A percentile compares a stretch with the other conserved stretches of the same genome.
phyloP scores from a whole-genome alignment of 169 alveolate species.

The Neospora caninum region DNA sequence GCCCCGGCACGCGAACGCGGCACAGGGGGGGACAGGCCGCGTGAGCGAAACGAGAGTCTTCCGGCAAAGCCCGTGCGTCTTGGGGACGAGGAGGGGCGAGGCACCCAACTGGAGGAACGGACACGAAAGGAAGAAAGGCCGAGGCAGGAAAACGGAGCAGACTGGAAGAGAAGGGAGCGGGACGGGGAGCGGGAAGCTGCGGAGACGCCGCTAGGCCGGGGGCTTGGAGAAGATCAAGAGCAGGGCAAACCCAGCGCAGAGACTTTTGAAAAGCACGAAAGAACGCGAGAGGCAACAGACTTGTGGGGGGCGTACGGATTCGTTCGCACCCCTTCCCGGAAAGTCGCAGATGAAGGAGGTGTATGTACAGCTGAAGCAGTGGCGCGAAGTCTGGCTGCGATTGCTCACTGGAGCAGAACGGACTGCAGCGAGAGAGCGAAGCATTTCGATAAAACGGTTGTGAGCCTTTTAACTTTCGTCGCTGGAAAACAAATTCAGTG shows the following conservation, averaged over 20 bases:
- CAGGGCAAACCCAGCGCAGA: background rate
- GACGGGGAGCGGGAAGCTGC: background rate
- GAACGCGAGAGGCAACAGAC: background rate
- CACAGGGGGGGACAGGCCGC: background rate
- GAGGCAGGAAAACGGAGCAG: no score
- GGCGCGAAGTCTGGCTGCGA: slow-evolving; percentile 31
- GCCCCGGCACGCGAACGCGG: background rate
- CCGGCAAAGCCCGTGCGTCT: background rate
- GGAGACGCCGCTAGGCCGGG: no score
- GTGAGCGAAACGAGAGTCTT: background rate
- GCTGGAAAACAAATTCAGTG: background rate
- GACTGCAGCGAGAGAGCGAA: slow-evolving; percentile 12
- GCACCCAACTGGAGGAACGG: background rate
- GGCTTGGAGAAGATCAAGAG: no score
- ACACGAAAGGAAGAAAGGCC: no score
- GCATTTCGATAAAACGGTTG: background rate
- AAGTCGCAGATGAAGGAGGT: slow-evolving; percentile 60
- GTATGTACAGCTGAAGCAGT: slow-evolving; percentile 69
- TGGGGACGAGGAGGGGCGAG: background rate
- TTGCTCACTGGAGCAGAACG: slow-evolving; percentile 57
- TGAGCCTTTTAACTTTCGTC: background rate
- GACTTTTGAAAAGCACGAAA: background rate
- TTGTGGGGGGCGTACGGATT: slow-evolving; percentile 44
- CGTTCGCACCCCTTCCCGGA: slow-evolving; percentile 62
- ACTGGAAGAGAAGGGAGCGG: no score